A percentile compares a stretch with the other conserved stretches of the same genome.
Conservation (phyloP, 1,284 basidiomycete species). For the Cryptococcus depauperatus region DNA sequence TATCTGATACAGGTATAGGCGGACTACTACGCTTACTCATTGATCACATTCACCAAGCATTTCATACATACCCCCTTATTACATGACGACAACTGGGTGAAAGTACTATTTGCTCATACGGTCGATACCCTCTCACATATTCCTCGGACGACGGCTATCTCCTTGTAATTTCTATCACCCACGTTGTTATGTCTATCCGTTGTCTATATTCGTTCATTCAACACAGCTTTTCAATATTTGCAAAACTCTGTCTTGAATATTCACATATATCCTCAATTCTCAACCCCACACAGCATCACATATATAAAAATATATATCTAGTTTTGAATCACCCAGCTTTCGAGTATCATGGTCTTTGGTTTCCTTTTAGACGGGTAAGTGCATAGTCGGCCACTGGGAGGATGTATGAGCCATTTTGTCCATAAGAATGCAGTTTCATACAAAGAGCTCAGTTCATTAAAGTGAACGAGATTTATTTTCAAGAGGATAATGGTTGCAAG, state of each 20-base stretch:
- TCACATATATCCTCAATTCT: background rate
- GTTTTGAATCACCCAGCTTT: background rate
- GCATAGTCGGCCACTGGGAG: background rate
- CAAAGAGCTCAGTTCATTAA: background rate
- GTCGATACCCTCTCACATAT: background rate
- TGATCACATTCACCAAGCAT: conserved; percentile 3
- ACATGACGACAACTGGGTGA: too few relatives aligned
- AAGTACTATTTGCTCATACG: background rate
- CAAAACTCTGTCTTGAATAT: background rate
- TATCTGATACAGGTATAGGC: conserved; percentile 2
- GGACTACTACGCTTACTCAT: conserved; percentile 12
- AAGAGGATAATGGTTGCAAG: background rate
- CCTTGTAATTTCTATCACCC: conserved; percentile 1
- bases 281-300: background rate
- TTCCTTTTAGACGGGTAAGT: background rate
- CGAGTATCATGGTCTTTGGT: background rate
- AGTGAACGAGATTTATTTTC: background rate
- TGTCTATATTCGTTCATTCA: conserved; percentile 3
- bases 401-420: background rate
- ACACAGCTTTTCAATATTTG: background rate
- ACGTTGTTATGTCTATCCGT: conserved; percentile 2
- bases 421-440: background rate
- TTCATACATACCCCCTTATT: background rate
- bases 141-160: background rate
- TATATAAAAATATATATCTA: background rate